Evolutionary conservation across 176 grass and related monocot genomes (phyloP), one percentile per base, ranked within the genome.

Genomic region (Saccharum spontaneum): DNA sequence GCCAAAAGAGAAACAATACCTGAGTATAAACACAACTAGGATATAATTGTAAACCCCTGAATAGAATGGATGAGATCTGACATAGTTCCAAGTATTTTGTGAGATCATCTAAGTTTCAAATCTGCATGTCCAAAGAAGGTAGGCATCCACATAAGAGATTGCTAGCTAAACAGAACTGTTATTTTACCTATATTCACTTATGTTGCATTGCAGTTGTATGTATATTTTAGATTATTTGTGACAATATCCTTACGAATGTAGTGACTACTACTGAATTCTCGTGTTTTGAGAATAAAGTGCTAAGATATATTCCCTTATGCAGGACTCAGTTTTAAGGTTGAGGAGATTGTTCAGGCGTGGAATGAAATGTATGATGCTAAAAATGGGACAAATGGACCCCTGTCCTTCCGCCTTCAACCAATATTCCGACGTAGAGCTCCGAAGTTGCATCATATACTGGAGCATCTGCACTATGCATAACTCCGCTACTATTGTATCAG

Each of bases 351-450:
- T 75, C 85, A 92, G 62, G 88, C 93, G 7, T 95, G 90, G 90
- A 92, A 86, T 86, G 90, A 92, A 76, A 92, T 92, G 88, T 85
- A 92, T 65, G 88, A 95, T 78, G 90, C 86, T 75, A 90, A 95
- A 72, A 89, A 46, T 28, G 90, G 90, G 93, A 92, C 39, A 66
- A 89, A 45, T 67, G 86, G 86, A 23, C 71, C 86, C n/a, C 71
- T 86, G 33, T 87, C 86, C 46, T 90, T 87, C 48, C 74, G 76
- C 22, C 88, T 95, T 75, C 80, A 92, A 50, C 90, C 90, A 43
- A 83, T 90, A 70, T 90, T 95, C 54, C 71, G 75, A 76, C 83
- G 88, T 17, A 95, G 88, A 79, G 88, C 86, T 41, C 88, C 88
- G 23, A 95, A 83, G 75, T 76, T 92, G 66, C 86, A 92, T 83